phyloP scores from a whole-genome alignment of 2,329 filamentous ascomycete genomes.

The Venturia nashicola region DNA sequence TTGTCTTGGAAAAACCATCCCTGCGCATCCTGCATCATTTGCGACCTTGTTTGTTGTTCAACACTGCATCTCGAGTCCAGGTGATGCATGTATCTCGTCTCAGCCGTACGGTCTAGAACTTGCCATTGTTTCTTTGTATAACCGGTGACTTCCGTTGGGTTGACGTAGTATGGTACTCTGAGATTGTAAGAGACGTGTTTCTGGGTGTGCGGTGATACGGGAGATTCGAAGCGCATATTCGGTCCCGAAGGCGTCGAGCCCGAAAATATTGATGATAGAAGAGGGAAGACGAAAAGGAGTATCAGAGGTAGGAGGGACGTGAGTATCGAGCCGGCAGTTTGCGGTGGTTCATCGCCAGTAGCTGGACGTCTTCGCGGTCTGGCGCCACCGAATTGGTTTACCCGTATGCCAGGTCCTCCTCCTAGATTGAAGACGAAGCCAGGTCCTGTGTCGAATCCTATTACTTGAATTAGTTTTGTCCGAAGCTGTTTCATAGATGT shows the following conservation, averaged over 20 bases:
- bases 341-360: conserved; percentile 31
- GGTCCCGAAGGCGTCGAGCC: conserved; percentile 45
- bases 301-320: conserved; percentile 76
- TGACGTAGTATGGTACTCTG: conserved; percentile 72
- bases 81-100: conserved; percentile 56
- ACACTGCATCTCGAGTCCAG: conserved; percentile 61
- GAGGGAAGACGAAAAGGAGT: conserved; percentile 66
- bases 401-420: conserved; percentile 78
- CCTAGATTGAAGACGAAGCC: conserved; percentile 94
- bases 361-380: conserved; percentile 62
- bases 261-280: conserved; percentile 67
- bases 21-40: conserved; percentile 63
- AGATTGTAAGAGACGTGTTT: conserved; percentile 59
- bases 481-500: not conserved
- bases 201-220: conserved; percentile 59
- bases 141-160: conserved; percentile 62
- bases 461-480: not conserved
- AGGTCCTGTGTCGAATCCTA: conserved; percentile 41
- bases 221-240: conserved; percentile 61
- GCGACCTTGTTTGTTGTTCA: conserved; percentile 54
- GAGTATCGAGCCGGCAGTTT: conserved; percentile 38
- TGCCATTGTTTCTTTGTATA: conserved; percentile 57
- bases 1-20: conserved; percentile 80
- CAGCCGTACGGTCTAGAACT: conserved; percentile 66
- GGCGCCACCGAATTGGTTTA: conserved; percentile 87